These are phyloP conservation scores for Aspergillus fumigatus DNA, from an alignment of 2,329 filamentous ascomycete genomes.

Conservation along the genomic window DNA sequence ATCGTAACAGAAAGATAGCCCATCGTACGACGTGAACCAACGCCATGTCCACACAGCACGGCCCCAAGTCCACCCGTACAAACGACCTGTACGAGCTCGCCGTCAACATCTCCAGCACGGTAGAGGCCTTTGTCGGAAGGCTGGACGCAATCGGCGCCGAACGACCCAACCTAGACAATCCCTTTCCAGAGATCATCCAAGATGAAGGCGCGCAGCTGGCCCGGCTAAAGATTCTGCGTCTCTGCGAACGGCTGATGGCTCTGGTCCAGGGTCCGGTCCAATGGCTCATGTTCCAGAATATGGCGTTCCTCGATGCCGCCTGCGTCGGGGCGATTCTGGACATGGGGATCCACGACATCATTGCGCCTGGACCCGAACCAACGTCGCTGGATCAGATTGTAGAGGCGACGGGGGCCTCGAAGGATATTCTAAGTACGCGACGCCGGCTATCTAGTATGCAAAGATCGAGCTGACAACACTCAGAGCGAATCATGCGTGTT, in stretches of 20 bases:
- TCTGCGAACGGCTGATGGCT: not conserved
- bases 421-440: not conserved
- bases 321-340: not conserved
- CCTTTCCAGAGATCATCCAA: not conserved
- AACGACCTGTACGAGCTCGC: not conserved
- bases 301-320: not conserved
- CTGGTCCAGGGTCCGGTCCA: not conserved
- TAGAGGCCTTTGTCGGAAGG: not conserved
- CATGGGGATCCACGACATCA: not conserved
- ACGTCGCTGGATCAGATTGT: not conserved
- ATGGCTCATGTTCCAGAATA: slow-evolving; percentile 1
- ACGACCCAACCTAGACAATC: not conserved
- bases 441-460: not conserved
- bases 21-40: not conserved
- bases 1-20: not conserved
- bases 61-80: not conserved
- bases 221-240: not conserved
- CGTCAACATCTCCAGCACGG: not conserved
- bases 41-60: not conserved
- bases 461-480: not conserved
- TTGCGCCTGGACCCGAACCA: not conserved
- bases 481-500: not conserved
- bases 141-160: not conserved
- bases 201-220: not conserved
- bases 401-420: not conserved